Conservation (phyloP, 208 protist species). For the Phytomonas francai region DNA sequence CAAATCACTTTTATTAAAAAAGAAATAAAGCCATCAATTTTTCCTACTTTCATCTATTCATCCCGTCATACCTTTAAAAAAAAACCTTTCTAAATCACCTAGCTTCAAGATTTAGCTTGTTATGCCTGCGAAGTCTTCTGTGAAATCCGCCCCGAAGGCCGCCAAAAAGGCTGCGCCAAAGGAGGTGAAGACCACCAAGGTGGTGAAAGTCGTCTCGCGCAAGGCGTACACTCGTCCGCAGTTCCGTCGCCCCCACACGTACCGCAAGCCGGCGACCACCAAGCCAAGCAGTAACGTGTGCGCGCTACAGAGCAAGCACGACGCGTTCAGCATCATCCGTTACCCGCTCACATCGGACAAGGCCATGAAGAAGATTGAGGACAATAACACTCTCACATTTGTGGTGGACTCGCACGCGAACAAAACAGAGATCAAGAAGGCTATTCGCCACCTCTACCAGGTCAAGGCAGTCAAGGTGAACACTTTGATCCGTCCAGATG, state of each 20-base stretch:
- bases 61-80: not conserved
- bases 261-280: constrained; percentile 75
- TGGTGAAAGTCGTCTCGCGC: constrained; percentile 82
- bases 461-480: constrained; percentile 97
- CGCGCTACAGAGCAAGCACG: constrained; percentile 66
- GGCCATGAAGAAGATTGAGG: constrained; percentile 99
- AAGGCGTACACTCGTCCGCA: constrained; percentile 94
- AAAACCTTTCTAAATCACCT: not conserved
- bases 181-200: constrained; percentile 62
- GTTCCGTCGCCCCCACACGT: constrained; percentile 97
- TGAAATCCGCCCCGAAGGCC: constrained; percentile 19
- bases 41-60: not conserved
- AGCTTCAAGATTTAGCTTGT: constrained; percentile 13
- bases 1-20: constrained; percentile 1
- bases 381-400: constrained; percentile 99
- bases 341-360: constrained; percentile 98
- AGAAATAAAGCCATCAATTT: not conserved
- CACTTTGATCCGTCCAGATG: constrained; percentile 98
- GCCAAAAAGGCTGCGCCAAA: constrained; percentile 44
- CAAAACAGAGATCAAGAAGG: constrained; percentile 98
- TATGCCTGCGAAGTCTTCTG: constrained; percentile 54
- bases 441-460: constrained; percentile 97
- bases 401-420: constrained; percentile 96
- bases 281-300: constrained; percentile 91
- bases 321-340: constrained; percentile 92